phyloP scores from a whole-genome alignment of 2,329 filamentous ascomycete genomes.

The Hypoxylon rubiginosum region DNA sequence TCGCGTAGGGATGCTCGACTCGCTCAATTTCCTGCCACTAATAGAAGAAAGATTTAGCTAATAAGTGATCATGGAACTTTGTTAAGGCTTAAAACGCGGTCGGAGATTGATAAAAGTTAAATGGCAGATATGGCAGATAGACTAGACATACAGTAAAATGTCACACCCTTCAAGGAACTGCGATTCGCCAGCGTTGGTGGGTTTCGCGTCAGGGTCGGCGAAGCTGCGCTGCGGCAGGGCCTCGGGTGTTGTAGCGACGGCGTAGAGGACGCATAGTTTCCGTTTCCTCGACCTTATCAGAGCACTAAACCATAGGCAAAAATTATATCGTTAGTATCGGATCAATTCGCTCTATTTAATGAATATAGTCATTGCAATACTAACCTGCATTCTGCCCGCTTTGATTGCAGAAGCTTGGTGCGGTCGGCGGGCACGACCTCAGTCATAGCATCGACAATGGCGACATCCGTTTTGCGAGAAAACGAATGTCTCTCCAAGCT shows the following conservation, averaged over 20 bases:
- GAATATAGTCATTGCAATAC: slow-evolving; percentile 50
- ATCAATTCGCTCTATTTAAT: slow-evolving; percentile 63
- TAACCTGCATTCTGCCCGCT: slow-evolving; percentile 73
- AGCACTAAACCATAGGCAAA: slow-evolving; percentile 64
- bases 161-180: slow-evolving; percentile 70
- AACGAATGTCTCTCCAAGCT: slow-evolving; percentile 65
- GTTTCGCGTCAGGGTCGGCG: slow-evolving; percentile 68
- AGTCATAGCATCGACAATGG: slow-evolving; percentile 77
- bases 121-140: slow-evolving; percentile 55
- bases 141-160: slow-evolving; percentile 72
- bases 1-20: slow-evolving; percentile 65
- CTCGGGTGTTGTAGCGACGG: slow-evolving; percentile 78
- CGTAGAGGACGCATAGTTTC: slow-evolving; percentile 89
- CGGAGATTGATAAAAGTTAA: slow-evolving; percentile 11
- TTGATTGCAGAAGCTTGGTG: slow-evolving; percentile 75
- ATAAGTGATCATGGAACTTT: slow-evolving; percentile 14
- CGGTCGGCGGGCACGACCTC: slow-evolving; percentile 76
- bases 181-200: slow-evolving; percentile 65
- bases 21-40: slow-evolving; percentile 65
- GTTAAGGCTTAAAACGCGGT: slow-evolving; percentile 27
- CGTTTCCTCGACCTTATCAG: slow-evolving; percentile 88
- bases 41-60: slow-evolving; percentile 49
- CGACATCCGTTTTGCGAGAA: slow-evolving; percentile 77
- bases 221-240: slow-evolving; percentile 71
- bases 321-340: slow-evolving; percentile 62